These are phyloP conservation scores for Dioscorea zingiberensis DNA, from an alignment of 106 monocot species.

Conservation along the genomic window DNA sequence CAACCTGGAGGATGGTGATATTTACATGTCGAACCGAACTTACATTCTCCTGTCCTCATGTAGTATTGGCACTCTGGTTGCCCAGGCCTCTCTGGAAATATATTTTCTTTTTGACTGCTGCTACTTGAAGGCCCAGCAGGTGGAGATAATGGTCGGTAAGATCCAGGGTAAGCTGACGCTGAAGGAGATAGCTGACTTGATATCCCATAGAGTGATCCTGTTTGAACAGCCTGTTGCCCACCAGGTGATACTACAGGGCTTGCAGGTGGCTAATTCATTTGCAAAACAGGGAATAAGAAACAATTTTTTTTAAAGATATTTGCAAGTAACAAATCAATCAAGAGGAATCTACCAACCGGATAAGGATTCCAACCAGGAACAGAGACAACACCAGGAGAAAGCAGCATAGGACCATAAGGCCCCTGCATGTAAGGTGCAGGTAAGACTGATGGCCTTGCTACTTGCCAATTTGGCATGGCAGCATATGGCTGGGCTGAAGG, in stretches of 20 bases:
- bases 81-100: slow-evolving; percentile 73
- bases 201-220: slow-evolving; percentile 43
- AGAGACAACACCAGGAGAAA: slow-evolving; percentile 59
- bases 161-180: slow-evolving; percentile 46
- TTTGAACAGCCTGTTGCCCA: slow-evolving; percentile 44
- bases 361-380: slow-evolving; percentile 76
- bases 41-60: slow-evolving; percentile 91
- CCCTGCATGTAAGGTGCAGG: slow-evolving; percentile 57
- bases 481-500: slow-evolving; percentile 47
- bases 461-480: slow-evolving; percentile 43
- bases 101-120: slow-evolving; percentile 41
- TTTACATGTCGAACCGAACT: slow-evolving; percentile 79
- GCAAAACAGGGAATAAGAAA: slow-evolving; percentile 10
- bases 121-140: slow-evolving; percentile 38
- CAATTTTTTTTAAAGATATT: background rate
- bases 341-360: slow-evolving; percentile 45
- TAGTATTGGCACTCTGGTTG: slow-evolving; percentile 86
- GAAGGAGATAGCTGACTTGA: slow-evolving; percentile 55
- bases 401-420: slow-evolving; percentile 64
- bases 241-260: slow-evolving; percentile 38
- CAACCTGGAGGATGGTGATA: slow-evolving; percentile 83
- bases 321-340: background rate
- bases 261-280: slow-evolving; percentile 37
- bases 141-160: slow-evolving; percentile 33
- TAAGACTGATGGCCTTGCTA: slow-evolving; percentile 43